Evolutionary conservation across 176 grass and related monocot species (phyloP), one percentile per base, ranked within the genome.

Genomic region (Lolium perenne): DNA sequence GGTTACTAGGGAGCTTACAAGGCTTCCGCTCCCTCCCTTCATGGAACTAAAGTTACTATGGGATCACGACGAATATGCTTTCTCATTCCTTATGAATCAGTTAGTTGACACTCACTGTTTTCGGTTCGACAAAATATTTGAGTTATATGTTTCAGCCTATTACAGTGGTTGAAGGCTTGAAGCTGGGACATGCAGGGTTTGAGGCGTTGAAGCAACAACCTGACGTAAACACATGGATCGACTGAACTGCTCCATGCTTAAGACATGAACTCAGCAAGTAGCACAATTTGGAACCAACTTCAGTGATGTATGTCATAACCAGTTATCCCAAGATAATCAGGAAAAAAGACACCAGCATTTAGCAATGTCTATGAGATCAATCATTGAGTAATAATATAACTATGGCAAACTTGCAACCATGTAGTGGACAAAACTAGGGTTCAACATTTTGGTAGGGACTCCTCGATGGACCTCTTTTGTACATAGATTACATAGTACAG

Each of bases 401-500:
- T 22, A 3, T 1, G 6, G 3, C 12, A 64, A n/a, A 32, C 3
- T 1, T 40, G 6, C 8, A 76, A 32, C 16, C 7, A 76, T 7
- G 35, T 38, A 76, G 55, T 47, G 61, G 8, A 49, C 35, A 40
- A 49, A 43, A 32, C 26, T 66, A 53, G 26, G 21, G 12, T 23
- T 47, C 49, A 6, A 10, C 46, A 61, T 16, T 29, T 69, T 32
- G 29, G n/a, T 43, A 55, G 70, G 32, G 63, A 32, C 3, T 17
- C 54, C 15, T 67, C 29, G 49, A 49, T 23, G 25, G 16, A 66
- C 79, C 56, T 43, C 56, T 38, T 3, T 11, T 66, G 22, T 71
- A 64, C 49, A 63, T 47, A 74, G 15, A 63, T 74, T 50, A 13
- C 71, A 51, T 17, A 18, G n/a, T 90, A 74, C 70, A 86, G 47